Base-by-base conservation (phyloP, 2,329 filamentous ascomycete species). In the Metarhizium anisopliae region DNA sequence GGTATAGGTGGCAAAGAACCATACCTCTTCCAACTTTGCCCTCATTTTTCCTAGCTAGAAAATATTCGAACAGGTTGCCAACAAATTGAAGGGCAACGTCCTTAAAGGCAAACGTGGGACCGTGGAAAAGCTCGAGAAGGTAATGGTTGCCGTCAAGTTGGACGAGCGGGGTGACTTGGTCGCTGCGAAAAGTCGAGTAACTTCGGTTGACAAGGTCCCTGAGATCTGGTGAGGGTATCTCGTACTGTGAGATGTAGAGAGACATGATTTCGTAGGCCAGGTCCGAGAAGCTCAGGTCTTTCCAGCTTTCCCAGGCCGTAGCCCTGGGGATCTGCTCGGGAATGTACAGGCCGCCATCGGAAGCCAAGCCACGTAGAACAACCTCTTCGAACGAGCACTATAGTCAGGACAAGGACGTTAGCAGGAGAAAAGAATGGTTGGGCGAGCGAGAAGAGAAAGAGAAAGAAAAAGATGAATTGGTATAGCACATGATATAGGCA, bases 61-160 rank as follows among this genome's bases (percentile, higher is more conserved):
- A 93, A 70, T 93, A 94, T 71, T 95, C 89, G 62, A 95, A 97
- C 2, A 99, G 77, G 66, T 99, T 97, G n/a, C 94, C 94, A 2
- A 99, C 76, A 67, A 96, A 94, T 65, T 97, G 93, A 59, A 97
- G 77, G 16, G 92, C 92, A n/a, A 92, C 89, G 72, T 97, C 93
- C 74, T 97, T 96, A 78, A 97, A 97, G 2, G 93, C 88, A 69
- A 91, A 96, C 0, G 87, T 97, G 5, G 92, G 94, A 1, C 94
- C 94, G 70, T 97, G 93, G 79, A 97, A 99, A 47, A 99, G 81
- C 72, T 99, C 94, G 38, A 99, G 82, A 55, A 96, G 77, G 68
- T 96, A 85, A 47, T 96, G 77, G 68, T 93, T 87, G 66, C 93
- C 82, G 11, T 67, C 60, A 54, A 96, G 78, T n/a, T 87, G 83